Conservation (phyloP, 2,329 filamentous ascomycete genomes). For the Allantophomopsis lycopodina region DNA sequence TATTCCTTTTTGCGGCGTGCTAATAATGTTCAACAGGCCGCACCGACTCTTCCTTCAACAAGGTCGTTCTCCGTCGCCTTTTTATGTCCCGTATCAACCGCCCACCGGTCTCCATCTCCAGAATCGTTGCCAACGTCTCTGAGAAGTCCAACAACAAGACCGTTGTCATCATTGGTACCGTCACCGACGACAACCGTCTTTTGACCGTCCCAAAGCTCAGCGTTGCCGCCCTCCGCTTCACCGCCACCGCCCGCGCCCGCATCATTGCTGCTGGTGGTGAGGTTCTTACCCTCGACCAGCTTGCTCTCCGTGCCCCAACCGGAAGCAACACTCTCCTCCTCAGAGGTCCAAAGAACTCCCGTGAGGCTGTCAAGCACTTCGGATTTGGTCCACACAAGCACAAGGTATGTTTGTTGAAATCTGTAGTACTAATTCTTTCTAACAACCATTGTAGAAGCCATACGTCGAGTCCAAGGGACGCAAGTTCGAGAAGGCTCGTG, state of each 20-base stretch:
- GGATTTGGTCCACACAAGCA: constrained; percentile 94
- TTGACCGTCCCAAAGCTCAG: constrained; percentile 83
- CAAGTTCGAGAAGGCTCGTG: constrained; percentile 99
- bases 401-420: constrained; percentile 55
- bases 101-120: constrained; percentile 85
- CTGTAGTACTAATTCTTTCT: neutral
- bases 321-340: constrained; percentile 95
- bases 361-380: constrained; percentile 98
- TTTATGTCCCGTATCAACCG: constrained; percentile 99
- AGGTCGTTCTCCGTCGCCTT: constrained; percentile 90
- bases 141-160: constrained; percentile 62
- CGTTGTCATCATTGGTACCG: constrained; percentile 83
- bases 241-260: constrained; percentile 85
- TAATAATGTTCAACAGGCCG: constrained; percentile 46
- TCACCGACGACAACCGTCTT: constrained; percentile 96
- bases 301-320: constrained; percentile 87
- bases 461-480: constrained; percentile 96
- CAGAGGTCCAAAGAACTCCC: constrained; percentile 94
- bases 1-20: constrained; percentile 1
- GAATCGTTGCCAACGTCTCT: constrained; percentile 64
- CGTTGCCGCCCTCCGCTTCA: constrained; percentile 92
- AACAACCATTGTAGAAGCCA: constrained; percentile 57
- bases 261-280: constrained; percentile 91
- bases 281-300: constrained; percentile 90
- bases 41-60: constrained; percentile 97